Base-by-base conservation (phyloP, 108 stramenopile genomes). In the Skeletonema menzelii region DNA sequence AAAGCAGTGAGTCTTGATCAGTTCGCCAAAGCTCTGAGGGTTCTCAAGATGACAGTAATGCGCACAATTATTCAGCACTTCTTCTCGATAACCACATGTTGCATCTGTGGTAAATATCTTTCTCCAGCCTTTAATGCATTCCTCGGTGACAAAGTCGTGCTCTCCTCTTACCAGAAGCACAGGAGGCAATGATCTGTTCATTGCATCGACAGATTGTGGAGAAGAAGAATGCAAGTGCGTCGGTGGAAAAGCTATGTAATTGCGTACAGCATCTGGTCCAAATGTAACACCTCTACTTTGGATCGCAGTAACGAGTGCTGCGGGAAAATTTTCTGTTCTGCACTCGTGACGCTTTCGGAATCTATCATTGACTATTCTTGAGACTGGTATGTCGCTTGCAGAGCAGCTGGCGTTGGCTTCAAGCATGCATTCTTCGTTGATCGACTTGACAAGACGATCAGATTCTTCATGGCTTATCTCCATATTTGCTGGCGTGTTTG, bases 21-120 rank as follows among this genome's bases (percentile, higher is more conserved):
- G 70, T 57, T 61, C 49, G 14, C 74, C 35, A 72, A 77, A 81
- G 12, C 28, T 27, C 17, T 65, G 40, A 14, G 70, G 75, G 32
- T 73, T 58, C 65, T 82, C 82, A 30, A 82, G 77, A 65, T 82
- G 82, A 17, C 67, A 69, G 40, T 82, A 82, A 57, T 82, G 82
- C 2, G 82, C 56, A 66, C 82, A 77, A 37, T 78, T 65, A 27
- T 62, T 40, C 72, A 78, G 69, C 12, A 67, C 55, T 55, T 74
- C 77, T 67, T 81, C 80, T 8, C 73, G 72, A 56, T 69, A 73
- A 34, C 19, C 59, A n/a, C 55, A 63, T 40, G 20, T 30, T 20
- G 4, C 44, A 61, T 80, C 72, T 73, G 31, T 20, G 11, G 10
- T 31, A 22, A 37, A 12, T n/a, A 82, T 73, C 53, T 74, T 57